Base-by-base conservation (phyloP, 75 land plant species). In the Adiantum capillusveneris region DNA sequence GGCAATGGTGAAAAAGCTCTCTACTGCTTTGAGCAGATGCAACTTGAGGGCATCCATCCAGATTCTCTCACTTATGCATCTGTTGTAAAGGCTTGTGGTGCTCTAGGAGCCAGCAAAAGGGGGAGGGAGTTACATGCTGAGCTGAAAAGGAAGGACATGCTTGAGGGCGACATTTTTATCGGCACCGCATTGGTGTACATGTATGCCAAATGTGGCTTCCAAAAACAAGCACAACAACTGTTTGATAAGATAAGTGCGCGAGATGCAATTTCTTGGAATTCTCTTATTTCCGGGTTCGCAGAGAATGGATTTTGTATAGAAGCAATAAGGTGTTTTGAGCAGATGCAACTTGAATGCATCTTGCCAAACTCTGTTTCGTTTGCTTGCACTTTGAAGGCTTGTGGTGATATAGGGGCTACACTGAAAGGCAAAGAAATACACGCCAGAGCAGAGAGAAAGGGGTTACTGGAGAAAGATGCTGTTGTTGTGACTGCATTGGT, bases 231-330 rank as follows among this genome's bases (percentile, higher is more conserved):
- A 0, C 65, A 45, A 29, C 29, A 9, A 13, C 24, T 72, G 19
- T 80, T 80, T 58, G 70, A 72, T 58, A 26, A 29, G 24, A 75
- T 80, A 13, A 65, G 70, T 0, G 63, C 27, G 0, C 27, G 69
- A 53, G 74, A 75, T 52, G 41, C 78, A 64, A 81, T 78, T 44
- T 71, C 60, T 12, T 82, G 86, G 86, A 83, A 75, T 44, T 51
- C 82, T 0, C n/a, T 83, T 58, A 72, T 83, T 25, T 57, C 74
- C 0, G 82, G 81, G 6, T 76, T 42, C 44, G 68, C 69, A 7
- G 76, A 79, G 18, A 73, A 75, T 48, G 86, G 86, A 26, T 51
- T 41, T 24, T 2, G 64, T 22, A 19, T 48, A 22, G 65, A 76
- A 57, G 84, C 77, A 36, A 39, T 81, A 0, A 53, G 70, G 31